A percentile compares a stretch with the other conserved stretches of the same genome.
These are phyloP conservation scores for Leccinum huronense DNA, from an alignment of 1,284 basidiomycete species.

Conservation along the genomic window DNA sequence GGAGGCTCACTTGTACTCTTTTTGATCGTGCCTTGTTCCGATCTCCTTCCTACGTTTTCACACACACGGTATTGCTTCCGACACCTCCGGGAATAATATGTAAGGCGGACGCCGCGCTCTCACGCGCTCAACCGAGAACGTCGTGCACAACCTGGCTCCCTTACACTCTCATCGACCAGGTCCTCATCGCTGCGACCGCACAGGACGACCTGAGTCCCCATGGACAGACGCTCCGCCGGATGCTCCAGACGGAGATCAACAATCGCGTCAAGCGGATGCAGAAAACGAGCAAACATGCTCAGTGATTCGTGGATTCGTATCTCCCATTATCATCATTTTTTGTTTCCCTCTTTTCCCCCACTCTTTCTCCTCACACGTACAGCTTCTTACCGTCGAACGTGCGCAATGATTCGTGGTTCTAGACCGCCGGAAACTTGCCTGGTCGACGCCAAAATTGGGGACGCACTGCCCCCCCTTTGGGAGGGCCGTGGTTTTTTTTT, in stretches of 20 bases:
- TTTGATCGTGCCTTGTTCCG: constrained; percentile 12
- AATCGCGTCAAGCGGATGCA: constrained; percentile 64
- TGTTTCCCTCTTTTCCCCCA: not conserved
- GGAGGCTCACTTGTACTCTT: constrained; percentile 12
- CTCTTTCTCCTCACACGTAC: not conserved
- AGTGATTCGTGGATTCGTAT: constrained; percentile 12
- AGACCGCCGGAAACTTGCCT: not conserved
- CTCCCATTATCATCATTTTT: not conserved
- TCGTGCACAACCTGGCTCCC: constrained; percentile 74
- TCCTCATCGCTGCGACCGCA: constrained; percentile 65
- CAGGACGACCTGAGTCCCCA: constrained; percentile 51
- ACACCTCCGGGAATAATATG: not conserved
- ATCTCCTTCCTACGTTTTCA: not conserved
- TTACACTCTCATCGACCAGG: constrained; percentile 85
- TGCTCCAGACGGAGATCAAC: constrained; percentile 56
- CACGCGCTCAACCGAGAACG: constrained; percentile 53
- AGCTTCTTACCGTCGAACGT: not conserved
- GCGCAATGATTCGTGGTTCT: not conserved
- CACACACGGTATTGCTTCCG: not conserved
- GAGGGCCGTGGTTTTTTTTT: not conserved
- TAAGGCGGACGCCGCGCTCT: constrained; percentile 59
- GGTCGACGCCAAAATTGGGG: constrained; percentile 1
- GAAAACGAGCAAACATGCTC: constrained; percentile 44
- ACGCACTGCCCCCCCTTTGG: constrained; percentile 1
- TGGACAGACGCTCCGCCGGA: constrained; percentile 40